phyloP scores from a whole-genome alignment of 2,329 filamentous ascomycete species.

The Salinomyces thailandicus region DNA sequence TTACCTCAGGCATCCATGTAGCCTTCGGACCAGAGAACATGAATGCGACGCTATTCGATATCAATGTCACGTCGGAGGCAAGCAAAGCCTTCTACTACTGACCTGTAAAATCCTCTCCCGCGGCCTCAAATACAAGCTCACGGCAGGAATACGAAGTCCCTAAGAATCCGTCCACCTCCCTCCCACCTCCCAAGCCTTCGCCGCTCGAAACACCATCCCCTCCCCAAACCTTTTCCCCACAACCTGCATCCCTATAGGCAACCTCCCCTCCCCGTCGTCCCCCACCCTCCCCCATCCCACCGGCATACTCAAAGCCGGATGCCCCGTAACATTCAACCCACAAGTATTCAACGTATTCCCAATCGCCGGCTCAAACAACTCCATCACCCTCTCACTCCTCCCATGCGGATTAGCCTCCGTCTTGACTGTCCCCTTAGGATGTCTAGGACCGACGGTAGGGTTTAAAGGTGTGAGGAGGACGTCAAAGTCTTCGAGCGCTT shows the following conservation, averaged over 20 bases:
- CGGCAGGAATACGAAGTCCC: too few species aligned
- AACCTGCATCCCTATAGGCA: conserved; percentile 30
- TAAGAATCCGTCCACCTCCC: conserved; percentile 17
- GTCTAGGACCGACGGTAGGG: conserved; percentile 35
- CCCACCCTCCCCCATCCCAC: too few species aligned
- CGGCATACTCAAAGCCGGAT: conserved; percentile 41
- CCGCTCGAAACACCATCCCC: conserved; percentile 25
- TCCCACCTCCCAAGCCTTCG: conserved; percentile 27
- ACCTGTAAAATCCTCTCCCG: too few species aligned
- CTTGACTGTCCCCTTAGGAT: conserved; percentile 22
- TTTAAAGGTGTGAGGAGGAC: conserved; percentile 41
- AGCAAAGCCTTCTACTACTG: too few species aligned
- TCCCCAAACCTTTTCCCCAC: conserved; percentile 28
- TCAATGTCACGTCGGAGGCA: too few species aligned
- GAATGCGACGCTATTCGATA: too few species aligned
- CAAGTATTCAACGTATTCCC: conserved; percentile 36
- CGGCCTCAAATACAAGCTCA: too few species aligned
- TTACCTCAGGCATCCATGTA: too few species aligned
- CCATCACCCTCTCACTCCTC: conserved; percentile 24
- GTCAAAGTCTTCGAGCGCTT: conserved; percentile 34
- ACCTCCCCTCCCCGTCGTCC: conserved; percentile 17
- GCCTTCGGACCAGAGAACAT: too few species aligned
- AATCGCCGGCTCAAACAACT: conserved; percentile 35
- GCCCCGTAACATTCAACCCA: conserved; percentile 42
- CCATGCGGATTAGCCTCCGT: conserved; percentile 16